Base-by-base conservation (phyloP, 1,139 yeast genomes). In the Kurtzmaniella quercitrusa region DNA sequence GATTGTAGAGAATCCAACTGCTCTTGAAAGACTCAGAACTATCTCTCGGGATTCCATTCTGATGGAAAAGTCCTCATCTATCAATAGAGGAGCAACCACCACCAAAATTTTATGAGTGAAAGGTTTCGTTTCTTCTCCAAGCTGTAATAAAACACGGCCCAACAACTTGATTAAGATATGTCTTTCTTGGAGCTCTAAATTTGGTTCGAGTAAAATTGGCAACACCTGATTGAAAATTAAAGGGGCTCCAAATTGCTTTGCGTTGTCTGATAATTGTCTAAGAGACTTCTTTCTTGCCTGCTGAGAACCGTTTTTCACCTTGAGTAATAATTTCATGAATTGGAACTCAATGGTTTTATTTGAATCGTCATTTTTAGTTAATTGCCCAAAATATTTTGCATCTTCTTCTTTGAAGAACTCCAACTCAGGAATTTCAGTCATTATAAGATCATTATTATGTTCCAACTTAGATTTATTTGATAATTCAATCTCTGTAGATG, bases 1-100 rank as follows among this genome's bases (percentile, higher is more conserved):
- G 79, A 90, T 84, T 39, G 81, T 82, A 0, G 89, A 79, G 36
- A 91, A 63, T 0, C 98, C 98, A 1, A 88, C 93, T 1, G 95
- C 88, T 54, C 82, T 83, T 6, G 95, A 69, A 27, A 91, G 65
- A 51, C 78, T 83, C 0, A 93, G 75, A 11, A 91, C 77, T 25
- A 90, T 79, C 49, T 89, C 96, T 42, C 88, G 70, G 1, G 96
- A 94, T 56, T 88, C 95, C 2, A 78, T 65, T 48, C 96, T 70
- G 1, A 91, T 75, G 19, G 81, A 75, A 44, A 75, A 70, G 57
- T 89, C 95, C 50, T 86, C 93, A 56, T 90, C 97, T 10, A 86
- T 77, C 39, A 91, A 69, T 46, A 90, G 63, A 0, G 97, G 98
- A 37, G 90, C 80, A 1, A 87, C 75, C 1, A 89, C 95, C 19